These are phyloP conservation scores for Globisporangium cystogenes DNA, from an alignment of 352 stramenopile genomes.

Conservation along the genomic window DNA sequence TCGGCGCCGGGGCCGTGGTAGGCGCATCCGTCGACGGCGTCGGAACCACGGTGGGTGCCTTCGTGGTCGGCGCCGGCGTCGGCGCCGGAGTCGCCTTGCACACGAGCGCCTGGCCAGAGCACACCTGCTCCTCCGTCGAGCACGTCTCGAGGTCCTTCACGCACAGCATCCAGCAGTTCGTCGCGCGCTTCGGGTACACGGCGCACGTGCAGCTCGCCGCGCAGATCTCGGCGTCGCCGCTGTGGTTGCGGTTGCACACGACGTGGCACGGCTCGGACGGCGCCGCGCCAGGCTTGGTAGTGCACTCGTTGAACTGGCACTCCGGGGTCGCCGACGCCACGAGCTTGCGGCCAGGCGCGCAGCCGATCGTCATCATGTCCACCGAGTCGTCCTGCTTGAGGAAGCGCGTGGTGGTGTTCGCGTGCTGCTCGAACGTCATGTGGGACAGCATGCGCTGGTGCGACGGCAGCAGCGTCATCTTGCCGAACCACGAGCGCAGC, in stretches of 20 bases:
- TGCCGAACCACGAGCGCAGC: constrained; percentile 49
- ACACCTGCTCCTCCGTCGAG: constrained; percentile 3
- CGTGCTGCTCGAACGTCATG: constrained; percentile 40
- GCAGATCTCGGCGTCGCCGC: constrained; percentile 18
- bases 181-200: constrained; percentile 18
- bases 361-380: constrained; percentile 30
- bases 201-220: constrained; percentile 21
- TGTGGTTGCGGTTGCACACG: constrained; percentile 38
- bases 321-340: constrained; percentile 24
- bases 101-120: not conserved
- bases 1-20: not conserved
- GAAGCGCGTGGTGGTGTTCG: constrained; percentile 27
- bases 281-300: constrained; percentile 17
- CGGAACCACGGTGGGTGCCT: not conserved
- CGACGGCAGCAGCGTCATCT: constrained; percentile 53
- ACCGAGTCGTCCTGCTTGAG: constrained; percentile 17
- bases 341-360: constrained; percentile 29
- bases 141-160: constrained; percentile 22
- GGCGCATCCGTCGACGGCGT: not conserved
- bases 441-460: constrained; percentile 47
- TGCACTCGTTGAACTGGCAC: constrained; percentile 27
- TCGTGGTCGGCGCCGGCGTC: not conserved
- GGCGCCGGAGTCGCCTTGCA: constrained; percentile 2
- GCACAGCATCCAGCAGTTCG: constrained; percentile 53
- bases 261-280: constrained; percentile 22